Evolutionary conservation across 768 basidiomycete species (phyloP).

Genomic region (Suillus paluster): DNA sequence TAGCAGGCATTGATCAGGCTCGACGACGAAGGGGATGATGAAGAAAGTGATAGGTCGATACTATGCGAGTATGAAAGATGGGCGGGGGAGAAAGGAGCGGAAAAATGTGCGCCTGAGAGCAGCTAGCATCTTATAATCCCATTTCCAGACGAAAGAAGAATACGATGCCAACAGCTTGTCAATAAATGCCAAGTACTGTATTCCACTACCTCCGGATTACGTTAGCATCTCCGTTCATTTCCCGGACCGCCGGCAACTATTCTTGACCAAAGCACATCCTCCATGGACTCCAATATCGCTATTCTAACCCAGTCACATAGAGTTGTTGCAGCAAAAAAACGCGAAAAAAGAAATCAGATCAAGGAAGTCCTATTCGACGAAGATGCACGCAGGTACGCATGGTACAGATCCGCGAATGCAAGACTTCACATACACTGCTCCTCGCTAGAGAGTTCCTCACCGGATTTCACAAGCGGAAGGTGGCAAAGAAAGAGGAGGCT

Average conservation of each 20-base stretch:
- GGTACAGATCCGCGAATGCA: background rate
- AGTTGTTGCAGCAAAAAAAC: slow-evolving; percentile 69
- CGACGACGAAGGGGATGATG: slow-evolving; percentile 3
- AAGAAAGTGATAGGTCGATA: slow-evolving; percentile 1
- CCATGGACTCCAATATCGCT: slow-evolving; percentile 51
- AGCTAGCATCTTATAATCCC: slow-evolving; percentile 33
- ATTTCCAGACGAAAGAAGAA: slow-evolving; percentile 14
- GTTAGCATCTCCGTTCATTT: slow-evolving; percentile 7
- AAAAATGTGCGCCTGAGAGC: slow-evolving; percentile 39
- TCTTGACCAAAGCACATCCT: slow-evolving; percentile 15
- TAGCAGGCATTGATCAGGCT: slow-evolving; percentile 32
- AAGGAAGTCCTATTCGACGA: slow-evolving; percentile 89
- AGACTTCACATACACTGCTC: slow-evolving; percentile 4
- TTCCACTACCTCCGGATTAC: slow-evolving; percentile 16
- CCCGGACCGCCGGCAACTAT: slow-evolving; percentile 18
- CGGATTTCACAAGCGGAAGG: slow-evolving; percentile 92
- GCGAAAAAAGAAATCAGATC: slow-evolving; percentile 66
- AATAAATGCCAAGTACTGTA: slow-evolving; percentile 13
- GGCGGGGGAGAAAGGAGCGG: slow-evolving; percentile 26
- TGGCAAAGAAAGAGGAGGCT: slow-evolving; percentile 79
- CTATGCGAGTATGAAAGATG: slow-evolving; percentile 5
- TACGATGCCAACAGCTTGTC: slow-evolving; percentile 14
- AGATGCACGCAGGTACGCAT: slow-evolving; percentile 69
- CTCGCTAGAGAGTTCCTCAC: slow-evolving; percentile 81
- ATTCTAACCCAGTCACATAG: slow-evolving; percentile 66